phyloP scores from a whole-genome alignment of 192 early-diverging fungal species.

The Coemansia nantahalensis region DNA sequence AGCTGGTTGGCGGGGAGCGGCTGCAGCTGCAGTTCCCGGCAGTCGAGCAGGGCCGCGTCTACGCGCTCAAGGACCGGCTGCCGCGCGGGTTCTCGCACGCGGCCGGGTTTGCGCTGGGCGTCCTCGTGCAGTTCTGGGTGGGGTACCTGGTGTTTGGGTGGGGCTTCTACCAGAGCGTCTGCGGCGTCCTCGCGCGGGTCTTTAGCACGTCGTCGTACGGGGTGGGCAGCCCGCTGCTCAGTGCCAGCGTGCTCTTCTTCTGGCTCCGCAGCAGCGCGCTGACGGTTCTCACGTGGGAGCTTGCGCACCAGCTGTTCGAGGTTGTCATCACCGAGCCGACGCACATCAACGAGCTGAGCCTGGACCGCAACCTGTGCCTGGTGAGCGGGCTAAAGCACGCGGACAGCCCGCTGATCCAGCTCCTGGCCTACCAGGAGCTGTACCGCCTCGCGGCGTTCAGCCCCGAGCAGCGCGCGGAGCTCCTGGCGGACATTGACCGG shows the following conservation, averaged over 20 bases:
- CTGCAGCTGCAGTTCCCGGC: constrained; percentile 46
- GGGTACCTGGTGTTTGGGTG: constrained; percentile 46
- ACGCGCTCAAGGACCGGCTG: constrained; percentile 43
- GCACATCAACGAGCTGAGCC: constrained; percentile 45
- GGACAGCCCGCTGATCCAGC: constrained; percentile 26
- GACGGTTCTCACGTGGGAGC: constrained; percentile 39
- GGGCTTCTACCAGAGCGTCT: constrained; percentile 38
- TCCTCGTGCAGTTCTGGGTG: constrained; percentile 35
- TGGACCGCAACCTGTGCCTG: constrained; percentile 41
- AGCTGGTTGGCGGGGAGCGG: constrained; percentile 36
- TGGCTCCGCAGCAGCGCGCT: constrained; percentile 39
- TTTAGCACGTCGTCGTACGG: constrained; percentile 42
- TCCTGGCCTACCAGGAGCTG: constrained; percentile 50
- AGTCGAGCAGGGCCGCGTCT: constrained; percentile 45
- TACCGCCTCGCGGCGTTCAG: constrained; percentile 32
- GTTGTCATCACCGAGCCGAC: constrained; percentile 44
- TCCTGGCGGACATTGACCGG: constrained; percentile 44
- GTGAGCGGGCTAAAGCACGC: constrained; percentile 33
- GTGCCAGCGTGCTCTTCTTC: constrained; percentile 19
- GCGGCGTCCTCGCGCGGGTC: constrained; percentile 24
- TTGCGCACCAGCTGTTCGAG: constrained; percentile 52
- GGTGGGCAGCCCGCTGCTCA: constrained; percentile 45
- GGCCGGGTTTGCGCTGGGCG: constrained; percentile 21
- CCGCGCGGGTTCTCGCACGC: constrained; percentile 28
- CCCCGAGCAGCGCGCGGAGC: constrained; percentile 30